Base-by-base conservation (phyloP, 768 basidiomycete species). In the Wakefieldia striispora region DNA sequence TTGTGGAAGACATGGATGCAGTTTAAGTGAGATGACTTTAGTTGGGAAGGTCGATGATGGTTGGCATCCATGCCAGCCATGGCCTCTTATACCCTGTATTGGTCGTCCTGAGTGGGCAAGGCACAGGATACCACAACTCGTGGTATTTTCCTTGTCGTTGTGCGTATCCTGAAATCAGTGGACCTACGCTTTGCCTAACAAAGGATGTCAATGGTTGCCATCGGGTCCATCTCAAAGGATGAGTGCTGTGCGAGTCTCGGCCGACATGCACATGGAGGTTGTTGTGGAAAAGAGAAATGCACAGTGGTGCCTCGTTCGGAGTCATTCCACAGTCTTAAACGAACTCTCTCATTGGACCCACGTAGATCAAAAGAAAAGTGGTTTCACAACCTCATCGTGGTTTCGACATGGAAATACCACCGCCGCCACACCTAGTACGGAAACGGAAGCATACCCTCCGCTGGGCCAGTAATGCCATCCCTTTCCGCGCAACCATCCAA, bases 401-500 rank as follows among this genome's bases (percentile, higher is more conserved):
- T n/a, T 21, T 43, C 26, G 29, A 31, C 2, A 36, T n/a, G 36
- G 10, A 31, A 19, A 43, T 13, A 12, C 24, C 10, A 16, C 21
- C 36, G 4, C 1, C n/a, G 33, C 17, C 17, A 4, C 14, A 2
- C 23, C 47, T 59, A 64, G 44, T 57, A 65, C 9, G 60, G 63
- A 42, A 46, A 62, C 6, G 60, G 51, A 2, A 40, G 43, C 46
- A 47, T 42, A 10, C 46, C 60, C 12, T 63, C 55, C 14, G 23
- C 7, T 20, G 60, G 53, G 3, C 49, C 58, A 17, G 13, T 44
- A 10, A 43, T 17, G 0, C 53, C 63, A 50, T 66, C 62, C 39
- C 35, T 47, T 33, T 53, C 55, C 1, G 62, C 64, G n/a, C 51
- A 42, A 8, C 51, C 54, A 39, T 68, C 65, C 49, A 66, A 38